Percentiles rank a stretch among this genome's conserved stretches.
phyloP scores from a whole-genome alignment of 345 rosid genomes.

The Erucastrum elatum region DNA sequence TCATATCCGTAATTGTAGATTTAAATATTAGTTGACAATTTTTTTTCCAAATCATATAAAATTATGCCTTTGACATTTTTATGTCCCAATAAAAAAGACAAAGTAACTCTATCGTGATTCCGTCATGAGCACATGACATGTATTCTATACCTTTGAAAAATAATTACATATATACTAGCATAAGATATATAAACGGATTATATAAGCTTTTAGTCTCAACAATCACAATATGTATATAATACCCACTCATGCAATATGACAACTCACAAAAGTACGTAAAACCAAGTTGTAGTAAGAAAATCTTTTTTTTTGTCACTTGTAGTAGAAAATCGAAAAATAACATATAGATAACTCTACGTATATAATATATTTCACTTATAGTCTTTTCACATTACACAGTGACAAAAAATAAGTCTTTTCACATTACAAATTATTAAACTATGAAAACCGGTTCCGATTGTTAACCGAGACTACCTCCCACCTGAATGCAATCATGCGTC shows the following conservation, averaged over 20 bases:
- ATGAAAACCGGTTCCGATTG: neutral
- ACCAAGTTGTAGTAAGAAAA: neutral
- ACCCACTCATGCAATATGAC: neutral
- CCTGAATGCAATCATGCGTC: neutral
- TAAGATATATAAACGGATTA: no score
- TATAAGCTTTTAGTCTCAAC: neutral
- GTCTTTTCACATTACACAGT: no score
- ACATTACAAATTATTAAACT: neutral
- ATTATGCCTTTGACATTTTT: conserved; percentile 6
- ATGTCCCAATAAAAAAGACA: neutral
- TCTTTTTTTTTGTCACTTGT: no score
- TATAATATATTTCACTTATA: neutral
- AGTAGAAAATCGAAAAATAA: no score
- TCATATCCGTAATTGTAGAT: conserved; percentile 5
- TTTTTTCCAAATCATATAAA: neutral
- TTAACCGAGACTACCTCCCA: neutral
- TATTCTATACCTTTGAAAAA: no score
- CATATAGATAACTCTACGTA: neutral
- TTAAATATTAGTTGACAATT: conserved; percentile 1
- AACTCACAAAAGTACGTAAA: neutral
- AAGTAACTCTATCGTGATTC: conserved; percentile 12
- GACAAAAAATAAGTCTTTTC: no score
- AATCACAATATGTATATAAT: neutral
- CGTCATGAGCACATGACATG: neutral
- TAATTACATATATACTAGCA: no score